Evolutionary conservation across 768 basidiomycete genomes (phyloP).

Genomic region (Trametes meyenii): DNA sequence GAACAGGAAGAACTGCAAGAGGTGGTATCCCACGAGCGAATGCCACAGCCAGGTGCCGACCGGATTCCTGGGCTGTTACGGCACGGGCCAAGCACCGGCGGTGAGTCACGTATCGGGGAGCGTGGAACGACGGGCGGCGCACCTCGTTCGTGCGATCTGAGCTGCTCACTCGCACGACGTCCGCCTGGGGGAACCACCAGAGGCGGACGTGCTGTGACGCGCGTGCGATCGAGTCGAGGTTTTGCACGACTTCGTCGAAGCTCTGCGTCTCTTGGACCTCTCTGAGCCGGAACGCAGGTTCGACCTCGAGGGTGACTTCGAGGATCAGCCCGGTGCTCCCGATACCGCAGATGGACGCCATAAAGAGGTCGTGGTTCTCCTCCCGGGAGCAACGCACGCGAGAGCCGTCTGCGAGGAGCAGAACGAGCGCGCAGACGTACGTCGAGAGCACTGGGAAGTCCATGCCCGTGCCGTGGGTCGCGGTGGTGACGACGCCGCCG

Average conservation of each 20-base stretch:
- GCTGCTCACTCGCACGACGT: constrained; percentile 69
- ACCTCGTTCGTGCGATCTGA: constrained; percentile 82
- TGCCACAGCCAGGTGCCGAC: constrained; percentile 70
- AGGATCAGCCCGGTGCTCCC: constrained; percentile 91
- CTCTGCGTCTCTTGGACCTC: constrained; percentile 65
- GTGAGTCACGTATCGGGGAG: not conserved
- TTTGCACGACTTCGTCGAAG: constrained; percentile 64
- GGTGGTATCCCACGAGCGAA: constrained; percentile 73
- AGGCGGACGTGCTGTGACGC: constrained; percentile 89
- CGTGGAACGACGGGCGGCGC: constrained; percentile 31
- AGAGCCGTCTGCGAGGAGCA: constrained; percentile 78
- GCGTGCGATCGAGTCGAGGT: constrained; percentile 55
- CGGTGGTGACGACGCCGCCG: constrained; percentile 90
- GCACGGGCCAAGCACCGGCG: not conserved
- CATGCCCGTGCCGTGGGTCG: constrained; percentile 92
- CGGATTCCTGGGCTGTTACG: constrained; percentile 52
- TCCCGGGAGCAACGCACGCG: constrained; percentile 66
- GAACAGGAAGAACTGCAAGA: constrained; percentile 84
- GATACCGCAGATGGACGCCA: constrained; percentile 87
- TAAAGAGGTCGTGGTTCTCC: constrained; percentile 75
- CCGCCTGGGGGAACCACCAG: constrained; percentile 93
- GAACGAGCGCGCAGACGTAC: constrained; percentile 71
- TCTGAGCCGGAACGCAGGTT: constrained; percentile 78
- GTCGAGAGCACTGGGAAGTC: constrained; percentile 80
- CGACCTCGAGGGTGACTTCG: constrained; percentile 74